These are phyloP conservation scores for Bertia moriformis DNA, from an alignment of 2,329 filamentous ascomycete genomes.

Conservation along the genomic window DNA sequence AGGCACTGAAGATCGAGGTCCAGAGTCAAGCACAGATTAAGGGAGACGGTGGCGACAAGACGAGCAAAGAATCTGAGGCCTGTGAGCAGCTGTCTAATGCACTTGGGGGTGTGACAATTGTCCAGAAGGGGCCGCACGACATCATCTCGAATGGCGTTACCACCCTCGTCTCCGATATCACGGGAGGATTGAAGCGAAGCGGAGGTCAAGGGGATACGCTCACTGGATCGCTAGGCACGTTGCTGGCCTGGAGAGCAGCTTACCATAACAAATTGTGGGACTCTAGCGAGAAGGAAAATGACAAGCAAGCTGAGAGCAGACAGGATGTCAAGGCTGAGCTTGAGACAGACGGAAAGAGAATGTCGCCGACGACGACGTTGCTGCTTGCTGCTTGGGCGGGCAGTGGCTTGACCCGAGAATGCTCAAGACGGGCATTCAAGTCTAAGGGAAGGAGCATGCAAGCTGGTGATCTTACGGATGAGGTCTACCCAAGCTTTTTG, in stretches of 20 bases:
- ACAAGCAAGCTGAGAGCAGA: conserved; percentile 15
- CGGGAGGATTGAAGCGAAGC: conserved; percentile 46
- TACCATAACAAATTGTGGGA: conserved; percentile 48
- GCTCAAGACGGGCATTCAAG: conserved; percentile 45
- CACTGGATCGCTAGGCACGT: conserved; percentile 45
- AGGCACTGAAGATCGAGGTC: conserved; percentile 26
- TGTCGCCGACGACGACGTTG: conserved; percentile 20
- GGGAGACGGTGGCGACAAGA: conserved; percentile 8
- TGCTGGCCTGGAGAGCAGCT: conserved; percentile 45
- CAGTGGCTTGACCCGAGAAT: conserved; percentile 50
- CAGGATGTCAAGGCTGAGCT: conserved; percentile 22
- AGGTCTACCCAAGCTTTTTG: conserved; percentile 46
- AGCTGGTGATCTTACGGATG: conserved; percentile 49
- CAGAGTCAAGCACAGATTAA: conserved; percentile 9
- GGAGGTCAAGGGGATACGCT: conserved; percentile 54
- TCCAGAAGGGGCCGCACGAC: conserved; percentile 49
- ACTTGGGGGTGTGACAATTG: conserved; percentile 48
- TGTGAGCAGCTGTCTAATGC: conserved; percentile 43
- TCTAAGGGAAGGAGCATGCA: conserved; percentile 48
- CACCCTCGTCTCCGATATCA: conserved; percentile 40
- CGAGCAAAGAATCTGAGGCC: conserved; percentile 10
- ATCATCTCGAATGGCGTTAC: conserved; percentile 47
- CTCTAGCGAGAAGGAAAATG: conserved; percentile 14
- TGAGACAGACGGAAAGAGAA: conserved; percentile 20
- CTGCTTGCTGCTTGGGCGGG: conserved; percentile 46